Evolutionary conservation across 192 early-diverging fungal species (phyloP), one percentile per base, ranked within the genome.

Genomic region (Rhizoclosmatium globosum): DNA sequence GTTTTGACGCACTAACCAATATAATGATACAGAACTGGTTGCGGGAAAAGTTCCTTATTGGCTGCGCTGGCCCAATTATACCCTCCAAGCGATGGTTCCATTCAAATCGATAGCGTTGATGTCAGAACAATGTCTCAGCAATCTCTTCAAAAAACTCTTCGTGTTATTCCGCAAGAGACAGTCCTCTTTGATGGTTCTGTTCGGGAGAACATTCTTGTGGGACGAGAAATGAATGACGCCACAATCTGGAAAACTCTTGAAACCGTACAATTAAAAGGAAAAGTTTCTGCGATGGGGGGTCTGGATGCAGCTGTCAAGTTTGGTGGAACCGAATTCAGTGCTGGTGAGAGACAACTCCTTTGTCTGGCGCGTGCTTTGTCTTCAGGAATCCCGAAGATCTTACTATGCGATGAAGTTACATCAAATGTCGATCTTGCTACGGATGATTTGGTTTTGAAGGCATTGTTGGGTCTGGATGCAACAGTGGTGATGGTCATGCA

Each of bases 321-420:
- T 70, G 90, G 92, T 31, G 96, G 96, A 47, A 89, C 90, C 70
- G 95, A 96, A 82, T 91, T 96, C 72, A 93, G 90, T 38, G 89
- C 94, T n/a, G 94, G 94, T 19, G 91, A 94, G 80, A 81, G 86
- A 7, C 86, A 89, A 48, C 74, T 93, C 64, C 39, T 90, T 31
- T 90, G 89, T 66, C 77, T 90, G 1, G 89, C 86, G 15, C 82
- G 95, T 65, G 94, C 94, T 13, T 78, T 97, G 77, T 79, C 95
- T 56, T 38, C 4, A 59, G 74, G 53, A 41, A 7, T 4, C 9
- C 73, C 73, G 45, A 74, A 72, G 62, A 47, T 79, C 9, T 23
- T 79, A 4, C 23, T 79, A 17, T 67, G 71, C 38, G 77, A 79
- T 53, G 79, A 89, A 68, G 88, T 89, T 13, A 91, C 90, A 1